These are phyloP conservation scores for Diaporthe eres DNA, from an alignment of 2,329 filamentous ascomycete species.

Conservation along the genomic window DNA sequence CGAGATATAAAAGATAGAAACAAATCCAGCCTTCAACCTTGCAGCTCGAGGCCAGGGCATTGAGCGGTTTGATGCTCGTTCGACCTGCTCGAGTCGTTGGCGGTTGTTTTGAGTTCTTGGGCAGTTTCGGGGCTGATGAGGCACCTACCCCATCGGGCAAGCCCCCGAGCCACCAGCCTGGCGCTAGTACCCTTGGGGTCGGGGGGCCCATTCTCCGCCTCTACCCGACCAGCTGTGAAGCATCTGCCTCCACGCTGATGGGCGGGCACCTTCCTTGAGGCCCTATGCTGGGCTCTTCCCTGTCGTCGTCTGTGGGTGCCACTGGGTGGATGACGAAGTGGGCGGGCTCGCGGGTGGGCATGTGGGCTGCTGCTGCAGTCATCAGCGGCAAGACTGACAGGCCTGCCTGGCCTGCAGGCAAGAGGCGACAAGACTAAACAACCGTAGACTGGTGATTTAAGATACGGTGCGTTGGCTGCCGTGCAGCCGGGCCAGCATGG, in stretches of 20 bases:
- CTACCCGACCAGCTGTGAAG: not conserved
- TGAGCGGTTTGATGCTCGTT: slow-evolving; percentile 20
- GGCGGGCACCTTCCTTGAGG: slow-evolving; percentile 27
- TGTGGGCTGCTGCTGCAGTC: slow-evolving; percentile 22
- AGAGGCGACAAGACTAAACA: not conserved
- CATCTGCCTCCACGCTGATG: not conserved
- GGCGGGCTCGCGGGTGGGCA: slow-evolving; percentile 5
- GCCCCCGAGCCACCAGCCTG: not conserved
- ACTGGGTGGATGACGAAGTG: slow-evolving; percentile 26
- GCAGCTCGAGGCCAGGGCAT: not conserved
- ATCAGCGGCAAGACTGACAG: slow-evolving; percentile 23
- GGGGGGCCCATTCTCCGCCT: slow-evolving; percentile 24
- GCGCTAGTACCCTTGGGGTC: slow-evolving; percentile 22
- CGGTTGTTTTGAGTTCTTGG: slow-evolving; percentile 16
- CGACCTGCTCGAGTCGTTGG: slow-evolving; percentile 26
- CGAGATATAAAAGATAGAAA: slow-evolving; percentile 4
- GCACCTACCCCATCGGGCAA: slow-evolving; percentile 36
- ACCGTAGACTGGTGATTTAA: not conserved
- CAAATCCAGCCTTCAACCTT: slow-evolving; percentile 25
- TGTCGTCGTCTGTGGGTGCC: slow-evolving; percentile 14
- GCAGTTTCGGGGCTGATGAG: slow-evolving; percentile 27
- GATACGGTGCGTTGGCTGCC: slow-evolving; percentile 32
- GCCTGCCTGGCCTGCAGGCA: not conserved
- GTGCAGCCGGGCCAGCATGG: slow-evolving; percentile 2
- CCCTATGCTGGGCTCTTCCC: slow-evolving; percentile 6